Percentiles rank a stretch among this genome's conserved stretches.
Evolutionary conservation across 2,329 filamentous ascomycete genomes (phyloP).

Genomic region (Pseudomassariella vexata): DNA sequence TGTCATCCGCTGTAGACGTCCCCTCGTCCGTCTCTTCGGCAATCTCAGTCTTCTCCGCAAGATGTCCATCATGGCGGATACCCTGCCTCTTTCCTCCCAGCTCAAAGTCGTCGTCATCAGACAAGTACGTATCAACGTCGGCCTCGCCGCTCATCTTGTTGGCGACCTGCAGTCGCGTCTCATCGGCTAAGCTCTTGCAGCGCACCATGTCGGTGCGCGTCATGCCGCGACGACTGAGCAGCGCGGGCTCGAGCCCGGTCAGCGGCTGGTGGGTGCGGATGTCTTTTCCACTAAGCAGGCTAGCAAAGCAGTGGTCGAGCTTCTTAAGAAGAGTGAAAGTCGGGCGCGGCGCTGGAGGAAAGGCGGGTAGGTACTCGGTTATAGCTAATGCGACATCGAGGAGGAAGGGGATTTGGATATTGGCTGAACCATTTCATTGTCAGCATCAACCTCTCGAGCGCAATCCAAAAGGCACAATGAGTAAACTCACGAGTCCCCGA

Average conservation of each 20-base stretch:
- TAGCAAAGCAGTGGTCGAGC: constrained; percentile 78
- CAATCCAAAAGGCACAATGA: background rate
- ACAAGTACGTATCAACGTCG: constrained; percentile 32
- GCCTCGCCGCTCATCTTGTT: constrained; percentile 57
- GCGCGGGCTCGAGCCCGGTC: constrained; percentile 62
- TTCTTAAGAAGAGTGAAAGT: constrained; percentile 71
- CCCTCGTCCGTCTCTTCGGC: too few species aligned
- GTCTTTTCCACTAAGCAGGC: constrained; percentile 64
- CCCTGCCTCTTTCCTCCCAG: too few species aligned
- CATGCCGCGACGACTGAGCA: constrained; percentile 60
- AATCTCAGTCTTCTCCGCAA: too few species aligned
- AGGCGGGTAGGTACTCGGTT: constrained; percentile 65
- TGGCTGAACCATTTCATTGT: constrained; percentile 42
- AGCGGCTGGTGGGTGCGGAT: constrained; percentile 58
- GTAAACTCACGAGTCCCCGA: constrained; percentile 70
- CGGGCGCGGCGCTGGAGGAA: constrained; percentile 60
- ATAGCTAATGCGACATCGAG: constrained; percentile 71
- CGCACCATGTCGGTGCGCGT: constrained; percentile 81
- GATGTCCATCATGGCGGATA: too few species aligned
- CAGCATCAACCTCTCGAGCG: background rate
- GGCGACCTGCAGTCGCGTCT: constrained; percentile 65
- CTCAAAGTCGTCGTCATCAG: constrained; percentile 10
- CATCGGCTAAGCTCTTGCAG: constrained; percentile 74
- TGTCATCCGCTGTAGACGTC: too few species aligned
- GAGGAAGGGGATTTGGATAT: constrained; percentile 77